Base-by-base conservation (phyloP, 1,139 yeast species). In the Scheffersomyces segobiensis region DNA sequence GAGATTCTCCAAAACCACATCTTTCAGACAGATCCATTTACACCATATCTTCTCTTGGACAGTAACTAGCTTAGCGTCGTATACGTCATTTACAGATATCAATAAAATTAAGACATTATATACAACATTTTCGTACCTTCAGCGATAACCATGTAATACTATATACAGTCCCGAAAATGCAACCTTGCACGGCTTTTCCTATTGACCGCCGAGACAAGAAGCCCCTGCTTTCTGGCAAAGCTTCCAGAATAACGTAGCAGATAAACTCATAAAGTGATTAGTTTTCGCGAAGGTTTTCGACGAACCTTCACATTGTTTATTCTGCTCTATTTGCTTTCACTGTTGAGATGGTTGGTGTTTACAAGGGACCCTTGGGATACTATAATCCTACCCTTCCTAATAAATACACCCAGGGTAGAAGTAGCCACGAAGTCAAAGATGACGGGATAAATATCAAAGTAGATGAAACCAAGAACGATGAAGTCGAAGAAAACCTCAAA, bases 401-500 rank as follows among this genome's bases (percentile, higher is more conserved):
- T 48, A 14, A n/a, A 48, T 48, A 48, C 50, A 48, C 50, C n/a
- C n/a, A 20, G 20, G n/a, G 50, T 26, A 21, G 50, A 14, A 20
- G 50, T 20, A 19, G 50, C 42, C 42, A 32, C 42, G 42, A 32
- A 32, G 42, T 32, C 42, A 32, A 32, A 32, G 42, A 32, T 32
- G 42, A 32, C 4, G 42, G 42, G 12, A 17, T 32, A 4, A 32
- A 10, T 32, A 10, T 32, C 14, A 32, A 32, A 12, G 42, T 10
- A 8, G 42, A 32, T 17, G 42, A 32, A 12, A 32, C 42, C 17
- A 32, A 10, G 17, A 32, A 32, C 42, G 42, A 46, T 20, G 48
- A 52, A 24, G 39, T n/a, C 5, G 52, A 39, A 51, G 52, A 54
- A 32, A 39, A 52, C 22, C 18, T 42, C 17, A 48, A 55, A 39